These are phyloP conservation scores for Acaromyces ingoldii DNA, from an alignment of 1,284 basidiomycete genomes.

Conservation along the genomic window DNA sequence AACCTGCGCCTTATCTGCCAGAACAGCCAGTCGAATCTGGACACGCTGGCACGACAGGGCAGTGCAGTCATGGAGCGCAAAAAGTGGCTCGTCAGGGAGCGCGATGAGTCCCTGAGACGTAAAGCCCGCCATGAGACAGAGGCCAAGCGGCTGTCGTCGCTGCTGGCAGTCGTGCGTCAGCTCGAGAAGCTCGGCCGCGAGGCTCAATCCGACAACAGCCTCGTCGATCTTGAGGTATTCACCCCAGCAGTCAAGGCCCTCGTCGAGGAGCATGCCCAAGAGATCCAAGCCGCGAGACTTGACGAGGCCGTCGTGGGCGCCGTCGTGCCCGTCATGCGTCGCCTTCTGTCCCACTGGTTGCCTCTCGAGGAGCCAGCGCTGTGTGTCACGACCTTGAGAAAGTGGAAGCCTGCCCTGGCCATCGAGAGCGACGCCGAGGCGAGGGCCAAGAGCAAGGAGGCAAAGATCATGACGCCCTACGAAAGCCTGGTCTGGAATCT, in stretches of 20 bases:
- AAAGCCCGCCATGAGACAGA: not conserved
- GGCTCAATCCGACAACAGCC: not conserved
- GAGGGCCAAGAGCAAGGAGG: not conserved
- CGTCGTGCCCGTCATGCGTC: conserved; percentile 69
- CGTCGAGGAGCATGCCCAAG: conserved; percentile 10
- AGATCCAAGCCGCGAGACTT: conserved; percentile 15
- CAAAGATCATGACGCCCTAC: conserved; percentile 76
- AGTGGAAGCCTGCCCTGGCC: conserved; percentile 66
- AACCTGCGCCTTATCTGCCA: conserved; percentile 84
- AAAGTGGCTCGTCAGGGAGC: conserved; percentile 60
- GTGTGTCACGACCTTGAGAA: conserved; percentile 59
- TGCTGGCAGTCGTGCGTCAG: conserved; percentile 18
- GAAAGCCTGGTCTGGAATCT: conserved; percentile 88
- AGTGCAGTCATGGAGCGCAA: conserved; percentile 73
- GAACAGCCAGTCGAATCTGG: conserved; percentile 72
- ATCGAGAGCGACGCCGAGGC: conserved; percentile 49
- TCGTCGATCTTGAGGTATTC: conserved; percentile 11
- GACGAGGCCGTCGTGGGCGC: conserved; percentile 91
- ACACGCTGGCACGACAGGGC: conserved; percentile 82
- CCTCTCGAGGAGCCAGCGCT: conserved; percentile 66
- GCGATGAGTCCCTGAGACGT: conserved; percentile 59
- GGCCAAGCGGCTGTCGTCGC: conserved; percentile 22
- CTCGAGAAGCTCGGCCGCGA: conserved; percentile 15
- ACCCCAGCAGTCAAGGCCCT: too few relatives aligned
- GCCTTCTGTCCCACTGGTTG: conserved; percentile 65